Percentiles rank a stretch among this genome's conserved stretches.
Conservation (phyloP, 2,329 filamentous ascomycete genomes). For the Colletotrichum eremochloae region DNA sequence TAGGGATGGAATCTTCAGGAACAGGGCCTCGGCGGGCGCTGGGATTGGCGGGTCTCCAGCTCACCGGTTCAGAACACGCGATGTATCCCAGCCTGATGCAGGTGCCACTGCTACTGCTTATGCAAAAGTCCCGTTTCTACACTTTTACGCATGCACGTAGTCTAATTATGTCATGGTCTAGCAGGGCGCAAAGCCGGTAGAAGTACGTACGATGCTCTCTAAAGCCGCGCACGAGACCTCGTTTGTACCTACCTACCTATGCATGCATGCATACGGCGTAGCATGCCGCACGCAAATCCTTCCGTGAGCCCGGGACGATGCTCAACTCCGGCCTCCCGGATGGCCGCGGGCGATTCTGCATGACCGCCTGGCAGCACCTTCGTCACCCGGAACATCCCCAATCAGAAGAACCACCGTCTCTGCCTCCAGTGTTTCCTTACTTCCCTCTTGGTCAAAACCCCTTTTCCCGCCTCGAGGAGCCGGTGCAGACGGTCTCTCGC, state of each 20-base stretch:
- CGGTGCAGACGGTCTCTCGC: neutral
- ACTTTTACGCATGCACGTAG: neutral
- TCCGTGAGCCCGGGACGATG: neutral
- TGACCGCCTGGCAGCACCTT: constrained; percentile 5
- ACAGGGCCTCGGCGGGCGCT: neutral
- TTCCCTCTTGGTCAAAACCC: constrained; percentile 9
- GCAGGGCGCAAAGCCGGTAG: neutral
- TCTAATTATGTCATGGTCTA: neutral
- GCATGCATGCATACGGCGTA: neutral
- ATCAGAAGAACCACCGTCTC: neutral
- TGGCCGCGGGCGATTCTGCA: constrained; percentile 17
- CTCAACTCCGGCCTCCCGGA: neutral
- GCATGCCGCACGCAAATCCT: neutral
- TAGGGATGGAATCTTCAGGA: neutral
- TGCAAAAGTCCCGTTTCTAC: neutral
- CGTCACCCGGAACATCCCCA: neutral
- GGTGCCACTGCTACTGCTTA: neutral
- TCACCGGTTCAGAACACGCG: neutral
- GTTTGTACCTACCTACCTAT: neutral
- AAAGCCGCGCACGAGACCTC: neutral
- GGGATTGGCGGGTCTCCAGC: neutral
- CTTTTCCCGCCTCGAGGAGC: neutral
- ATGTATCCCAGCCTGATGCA: neutral
- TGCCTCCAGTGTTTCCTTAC: neutral
- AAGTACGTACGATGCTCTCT: too few relatives aligned